Conservation (phyloP, 257 asterid species). For the Solanum bulbocastanum region DNA sequence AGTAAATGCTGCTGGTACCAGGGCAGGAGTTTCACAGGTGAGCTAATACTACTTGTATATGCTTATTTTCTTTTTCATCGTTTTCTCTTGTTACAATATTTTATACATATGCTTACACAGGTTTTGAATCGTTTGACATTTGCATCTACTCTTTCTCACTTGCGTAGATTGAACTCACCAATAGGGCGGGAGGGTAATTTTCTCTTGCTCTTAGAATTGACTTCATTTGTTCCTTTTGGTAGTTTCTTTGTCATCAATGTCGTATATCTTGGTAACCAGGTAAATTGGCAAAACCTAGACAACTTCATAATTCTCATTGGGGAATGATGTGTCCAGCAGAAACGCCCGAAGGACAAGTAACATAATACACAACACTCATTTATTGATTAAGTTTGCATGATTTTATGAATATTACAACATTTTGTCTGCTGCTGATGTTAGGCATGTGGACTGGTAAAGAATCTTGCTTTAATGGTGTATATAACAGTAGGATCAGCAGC, state of each 20-base stretch:
- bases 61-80: background rate
- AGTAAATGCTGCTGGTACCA: constrained; percentile 97
- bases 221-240: background rate
- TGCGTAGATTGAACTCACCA: constrained; percentile 93
- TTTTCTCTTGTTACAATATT: background rate
- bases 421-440: constrained; percentile 15
- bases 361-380: background rate
- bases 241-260: background rate
- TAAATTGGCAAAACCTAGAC: constrained; percentile 97
- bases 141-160: constrained; percentile 91
- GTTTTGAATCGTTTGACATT: constrained; percentile 96
- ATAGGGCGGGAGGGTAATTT: constrained; percentile 93
- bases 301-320: constrained; percentile 97
- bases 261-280: constrained; percentile 31
- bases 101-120: constrained; percentile 22
- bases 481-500: constrained; percentile 99
- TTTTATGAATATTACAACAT: background rate
- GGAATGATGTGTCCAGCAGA: constrained; percentile 99
- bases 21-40: constrained; percentile 99
- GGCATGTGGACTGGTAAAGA: constrained; percentile 99
- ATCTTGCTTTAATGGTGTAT: constrained; percentile 95
- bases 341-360: constrained; percentile 98
- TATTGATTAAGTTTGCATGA: background rate
- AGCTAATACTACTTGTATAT: background rate
- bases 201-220: background rate